These are phyloP conservation scores for Macrophomina phaseolina DNA, from an alignment of 2,329 filamentous ascomycete genomes.

Conservation along the genomic window DNA sequence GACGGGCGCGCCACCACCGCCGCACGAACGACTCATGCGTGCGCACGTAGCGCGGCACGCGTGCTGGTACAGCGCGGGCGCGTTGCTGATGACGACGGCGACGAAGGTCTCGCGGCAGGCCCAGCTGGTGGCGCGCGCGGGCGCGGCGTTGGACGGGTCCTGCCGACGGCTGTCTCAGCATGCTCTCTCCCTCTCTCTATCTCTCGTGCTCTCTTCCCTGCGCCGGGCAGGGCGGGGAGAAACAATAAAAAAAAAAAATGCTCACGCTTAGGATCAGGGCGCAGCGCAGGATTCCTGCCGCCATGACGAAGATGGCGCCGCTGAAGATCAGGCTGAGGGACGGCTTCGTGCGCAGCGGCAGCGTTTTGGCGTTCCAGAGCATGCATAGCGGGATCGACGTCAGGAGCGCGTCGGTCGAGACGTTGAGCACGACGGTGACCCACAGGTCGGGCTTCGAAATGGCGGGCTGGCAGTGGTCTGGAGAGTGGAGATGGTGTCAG, in stretches of 20 bases:
- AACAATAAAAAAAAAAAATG: too few species aligned
- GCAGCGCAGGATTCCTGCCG: conserved; percentile 61
- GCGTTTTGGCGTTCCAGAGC: conserved; percentile 55
- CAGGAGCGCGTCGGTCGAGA: conserved; percentile 62
- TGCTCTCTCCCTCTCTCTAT: too few species aligned
- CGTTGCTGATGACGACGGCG: conserved; percentile 52
- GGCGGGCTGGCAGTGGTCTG: conserved; percentile 20
- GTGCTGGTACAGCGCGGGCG: conserved; percentile 45
- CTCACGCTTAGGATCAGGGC: conserved; percentile 53
- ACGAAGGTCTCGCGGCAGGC: conserved; percentile 54
- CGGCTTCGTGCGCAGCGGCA: conserved; percentile 58
- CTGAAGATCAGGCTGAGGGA: conserved; percentile 61
- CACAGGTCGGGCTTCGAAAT: conserved; percentile 20
- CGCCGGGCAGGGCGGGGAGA: too few species aligned
- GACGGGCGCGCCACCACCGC: neutral
- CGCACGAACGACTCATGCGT: neutral
- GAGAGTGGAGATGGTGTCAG: neutral
- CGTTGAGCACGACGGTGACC: conserved; percentile 53
- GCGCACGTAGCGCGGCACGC: neutral
- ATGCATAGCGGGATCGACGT: conserved; percentile 63
- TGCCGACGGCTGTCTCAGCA: neutral
- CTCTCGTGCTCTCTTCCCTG: too few species aligned
- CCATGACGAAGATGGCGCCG: conserved; percentile 62
- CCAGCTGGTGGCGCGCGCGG: conserved; percentile 50
- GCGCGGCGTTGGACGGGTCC: conserved; percentile 47